phyloP scores from a whole-genome alignment of 169 alveolate species.

The Plasmodium relictum region DNA sequence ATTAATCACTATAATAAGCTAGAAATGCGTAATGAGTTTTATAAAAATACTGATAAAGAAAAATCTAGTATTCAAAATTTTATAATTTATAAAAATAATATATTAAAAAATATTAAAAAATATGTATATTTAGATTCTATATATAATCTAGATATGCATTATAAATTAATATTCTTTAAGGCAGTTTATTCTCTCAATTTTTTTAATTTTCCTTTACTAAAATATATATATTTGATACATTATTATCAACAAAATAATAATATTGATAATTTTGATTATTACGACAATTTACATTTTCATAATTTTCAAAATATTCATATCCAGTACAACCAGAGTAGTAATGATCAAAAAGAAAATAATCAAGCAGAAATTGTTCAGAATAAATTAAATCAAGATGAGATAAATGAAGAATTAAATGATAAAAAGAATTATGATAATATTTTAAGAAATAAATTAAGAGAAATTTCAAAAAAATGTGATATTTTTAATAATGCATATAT shows the following conservation, averaged over 20 bases:
- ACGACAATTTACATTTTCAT: slow-evolving; percentile 36
- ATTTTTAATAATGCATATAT: slow-evolving; percentile 61
- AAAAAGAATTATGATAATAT: background rate
- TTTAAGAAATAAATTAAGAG: slow-evolving; percentile 19
- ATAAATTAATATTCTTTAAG: slow-evolving; percentile 56
- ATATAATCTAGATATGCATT: slow-evolving; percentile 45
- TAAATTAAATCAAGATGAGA: background rate
- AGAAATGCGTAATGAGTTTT: slow-evolving; percentile 42
- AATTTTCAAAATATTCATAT: slow-evolving; percentile 21
- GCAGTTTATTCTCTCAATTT: slow-evolving; percentile 63
- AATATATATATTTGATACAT: slow-evolving; percentile 24
- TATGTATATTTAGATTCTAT: slow-evolving; percentile 55
- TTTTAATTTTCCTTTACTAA: slow-evolving; percentile 54
- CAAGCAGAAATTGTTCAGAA: background rate
- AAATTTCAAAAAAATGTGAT: slow-evolving; percentile 49
- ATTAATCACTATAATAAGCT: slow-evolving; percentile 40
- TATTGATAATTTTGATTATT: slow-evolving; percentile 40
- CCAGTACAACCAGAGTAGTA: background rate
- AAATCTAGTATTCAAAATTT: slow-evolving; percentile 29
- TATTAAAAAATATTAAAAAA: slow-evolving; percentile 54
- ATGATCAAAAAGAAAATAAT: background rate
- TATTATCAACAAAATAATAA: background rate
- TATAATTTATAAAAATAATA: slow-evolving; percentile 38
- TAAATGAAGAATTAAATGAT: background rate
- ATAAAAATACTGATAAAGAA: slow-evolving; percentile 24